phyloP scores from a whole-genome alignment of 345 rosid species.

The Toxicodendron radicans region DNA sequence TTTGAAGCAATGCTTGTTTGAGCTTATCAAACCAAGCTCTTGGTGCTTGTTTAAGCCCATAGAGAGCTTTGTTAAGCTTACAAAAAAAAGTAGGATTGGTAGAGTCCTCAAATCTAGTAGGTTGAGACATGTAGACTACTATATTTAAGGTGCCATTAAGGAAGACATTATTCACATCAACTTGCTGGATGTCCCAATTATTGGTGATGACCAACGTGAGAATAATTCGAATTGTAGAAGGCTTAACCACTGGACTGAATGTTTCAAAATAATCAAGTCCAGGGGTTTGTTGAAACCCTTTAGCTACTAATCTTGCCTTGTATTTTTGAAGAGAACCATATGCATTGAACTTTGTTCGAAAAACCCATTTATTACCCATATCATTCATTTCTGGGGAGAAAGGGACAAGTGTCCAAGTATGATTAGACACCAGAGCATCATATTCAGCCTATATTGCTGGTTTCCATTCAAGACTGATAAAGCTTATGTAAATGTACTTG shows the following conservation, averaged over 20 bases:
- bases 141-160: background rate
- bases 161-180: background rate
- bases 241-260: background rate
- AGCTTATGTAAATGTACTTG: background rate
- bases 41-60: background rate
- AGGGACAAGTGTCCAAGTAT: background rate
- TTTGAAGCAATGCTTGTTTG: background rate
- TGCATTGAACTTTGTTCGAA: background rate
- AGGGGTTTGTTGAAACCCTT: background rate
- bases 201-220: background rate
- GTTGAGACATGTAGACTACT: background rate
- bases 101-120: background rate
- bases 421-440: background rate
- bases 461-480: background rate
- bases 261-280: background rate
- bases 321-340: background rate
- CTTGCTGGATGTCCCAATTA: background rate
- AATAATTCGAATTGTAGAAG: background rate
- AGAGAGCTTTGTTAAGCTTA: background rate
- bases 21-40: background rate
- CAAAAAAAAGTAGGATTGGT: background rate
- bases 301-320: background rate
- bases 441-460: background rate
- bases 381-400: accelerated
- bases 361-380: background rate